Evolutionary conservation across 164 flowering plant species (phyloP).

Genomic region (Protea cynaroides): DNA sequence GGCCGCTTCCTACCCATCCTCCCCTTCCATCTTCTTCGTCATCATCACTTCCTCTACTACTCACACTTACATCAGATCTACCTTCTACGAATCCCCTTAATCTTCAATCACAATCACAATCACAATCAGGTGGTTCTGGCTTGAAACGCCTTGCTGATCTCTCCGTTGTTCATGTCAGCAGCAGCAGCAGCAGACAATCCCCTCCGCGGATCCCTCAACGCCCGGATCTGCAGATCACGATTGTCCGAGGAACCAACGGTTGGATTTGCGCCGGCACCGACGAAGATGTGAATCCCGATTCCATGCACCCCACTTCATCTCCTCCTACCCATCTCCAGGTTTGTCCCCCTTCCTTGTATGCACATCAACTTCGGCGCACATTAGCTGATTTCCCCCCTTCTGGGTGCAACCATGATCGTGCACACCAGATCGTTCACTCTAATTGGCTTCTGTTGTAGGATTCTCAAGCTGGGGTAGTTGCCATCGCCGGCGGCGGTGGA

Average conservation of each 20-base stretch:
- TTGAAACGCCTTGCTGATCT: conserved; percentile 9
- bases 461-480: background rate
- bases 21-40: background rate
- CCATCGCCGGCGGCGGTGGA: background rate
- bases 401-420: conserved; percentile 8
- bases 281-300: background rate
- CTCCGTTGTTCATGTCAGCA: background rate
- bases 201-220: background rate
- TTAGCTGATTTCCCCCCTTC: conserved; percentile 6
- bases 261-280: background rate
- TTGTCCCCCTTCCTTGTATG: background rate
- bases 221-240: conserved; percentile 2
- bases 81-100: background rate
- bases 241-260: background rate
- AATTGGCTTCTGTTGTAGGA: conserved; percentile 3
- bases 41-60: background rate
- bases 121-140: background rate
- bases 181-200: no score
- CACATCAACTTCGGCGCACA: background rate
- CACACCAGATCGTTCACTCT: background rate
- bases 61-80: conserved; percentile 10
- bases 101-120: background rate
- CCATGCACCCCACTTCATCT: background rate
- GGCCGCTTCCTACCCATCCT: background rate
- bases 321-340: background rate